Base-by-base conservation (phyloP, 2,329 filamentous ascomycete species). In the Keithomyces neogunnii region DNA sequence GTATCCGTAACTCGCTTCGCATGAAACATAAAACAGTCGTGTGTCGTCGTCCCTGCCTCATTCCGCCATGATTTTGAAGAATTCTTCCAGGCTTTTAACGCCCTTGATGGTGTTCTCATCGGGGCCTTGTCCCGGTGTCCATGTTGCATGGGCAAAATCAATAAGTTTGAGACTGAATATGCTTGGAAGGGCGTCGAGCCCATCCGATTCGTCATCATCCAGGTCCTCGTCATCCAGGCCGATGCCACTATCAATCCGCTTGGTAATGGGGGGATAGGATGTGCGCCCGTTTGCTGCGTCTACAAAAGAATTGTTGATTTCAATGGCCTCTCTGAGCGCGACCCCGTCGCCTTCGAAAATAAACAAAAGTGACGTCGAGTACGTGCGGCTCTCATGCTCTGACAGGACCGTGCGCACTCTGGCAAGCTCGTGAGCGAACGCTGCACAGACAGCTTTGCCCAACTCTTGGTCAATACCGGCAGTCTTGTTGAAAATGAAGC, bases 111-210 rank as follows among this genome's bases (percentile, higher is more conserved):
- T 73, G 63, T 97, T 97, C 69, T 95, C 85, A 65, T 99, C 93
- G 0, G 87, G 85, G 0, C 92, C 92, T 60, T 86, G 71, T 1
- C 89, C 89, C 0, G 88, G 86, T 1, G 82, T 86, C 84, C 86
- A 97, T 47, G 75, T 72, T 9, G 93, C 93, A 68, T 99, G 93
- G 1, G 93, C 93, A 75, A 99, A 99, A 67, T 99, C 93, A 60
- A 99, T 99, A 56, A 99, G 76, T 64, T 92, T 93, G 47, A 96
- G 76, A 10, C 82, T 79, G 61, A 86, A 89, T 43, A 95, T 80
- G 19, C 19, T 19, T 19, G 19, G 19, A 19, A 19, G 60, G 84
- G 84, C 0, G 86, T 86, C 9, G 13, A 45, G 75, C 2, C 73
- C 73, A 1, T 72, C 67, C 1, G 66, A 64, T 0, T 70, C 68